These are phyloP conservation scores for Neurospora sp. DNA, from an alignment of 495 filamentous ascomycete genomes.

Conservation along the genomic window DNA sequence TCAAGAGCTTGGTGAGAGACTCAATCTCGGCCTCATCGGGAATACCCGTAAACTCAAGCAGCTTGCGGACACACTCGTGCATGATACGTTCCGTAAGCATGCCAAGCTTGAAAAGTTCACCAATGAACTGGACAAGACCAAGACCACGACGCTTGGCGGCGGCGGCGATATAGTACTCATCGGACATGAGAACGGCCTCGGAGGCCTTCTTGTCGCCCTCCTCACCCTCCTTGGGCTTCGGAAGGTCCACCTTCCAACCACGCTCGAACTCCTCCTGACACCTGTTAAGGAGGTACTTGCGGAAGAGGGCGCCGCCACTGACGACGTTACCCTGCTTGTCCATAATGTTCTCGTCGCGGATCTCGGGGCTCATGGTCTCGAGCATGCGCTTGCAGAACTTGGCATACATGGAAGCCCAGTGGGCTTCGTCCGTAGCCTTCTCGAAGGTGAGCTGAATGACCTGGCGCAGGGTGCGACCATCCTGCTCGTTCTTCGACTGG, in stretches of 20 bases:
- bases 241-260: constrained; percentile 89
- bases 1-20: constrained; percentile 82
- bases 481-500: constrained; percentile 90
- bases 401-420: constrained; percentile 98
- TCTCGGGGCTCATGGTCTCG: constrained; percentile 86
- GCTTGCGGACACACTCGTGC: constrained; percentile 96
- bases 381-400: constrained; percentile 98
- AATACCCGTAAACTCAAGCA: constrained; percentile 87
- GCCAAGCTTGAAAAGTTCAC: constrained; percentile 93
- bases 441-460: constrained; percentile 98
- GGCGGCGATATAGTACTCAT: constrained; percentile 93
- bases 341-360: constrained; percentile 84
- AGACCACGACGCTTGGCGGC: constrained; percentile 95
- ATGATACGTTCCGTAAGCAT: constrained; percentile 99
- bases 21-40: constrained; percentile 96
- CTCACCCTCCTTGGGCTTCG: constrained; percentile 68
- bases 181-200: constrained; percentile 76
- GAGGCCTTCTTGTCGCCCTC: constrained; percentile 43
- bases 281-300: constrained; percentile 96
- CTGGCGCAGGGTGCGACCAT: constrained; percentile 90
- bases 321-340: constrained; percentile 83
- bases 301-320: constrained; percentile 85
- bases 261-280: constrained; percentile 99
- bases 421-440: constrained; percentile 96
- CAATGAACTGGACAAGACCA: constrained; percentile 97